Base-by-base conservation (phyloP, 345 rosid species). In the Leavenworthia alabamica region DNA sequence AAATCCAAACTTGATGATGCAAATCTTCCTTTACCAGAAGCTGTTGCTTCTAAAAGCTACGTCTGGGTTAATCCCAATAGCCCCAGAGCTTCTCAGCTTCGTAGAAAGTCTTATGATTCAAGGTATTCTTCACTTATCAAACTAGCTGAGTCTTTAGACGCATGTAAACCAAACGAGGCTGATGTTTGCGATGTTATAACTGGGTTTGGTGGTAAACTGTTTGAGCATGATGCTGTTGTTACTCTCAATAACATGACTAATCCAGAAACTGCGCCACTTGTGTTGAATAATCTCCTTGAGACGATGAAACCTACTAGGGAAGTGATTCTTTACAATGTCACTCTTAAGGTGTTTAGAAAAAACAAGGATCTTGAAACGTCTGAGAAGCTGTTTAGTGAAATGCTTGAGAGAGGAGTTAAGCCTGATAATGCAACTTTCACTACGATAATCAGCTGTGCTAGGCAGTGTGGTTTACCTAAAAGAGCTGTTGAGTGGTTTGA, bases 401-500 rank as follows among this genome's bases (percentile, higher is more conserved):
- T 92, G 98, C 73, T 85, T 46, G 78, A 71, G 57, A 81, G 80
- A 66, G 89, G 85, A 2, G 71, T 90, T 10, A 70, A 71, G 56
- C 96, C 96, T 0, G 96, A 88, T 72, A 84, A 83, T 39, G 75
- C 80, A 7, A 86, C 98, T 5, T 88, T 88, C 67, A 78, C 86
- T 0, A 91, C 96, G 13, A 43, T 91, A 8, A 83, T 88, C 71
- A 78, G 85, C 62, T 88, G 95, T 59, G 86, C 95, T 31, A 84
- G 86, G 77, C 52, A 80, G 62, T 80, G 75, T 71, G 75, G 68
- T 66, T 37, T 74, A 56, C 89, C 93, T 16, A 41, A 50, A 4
- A 83, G 76, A 73, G 93, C 93, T 20, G 82, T 89, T 46, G 94
- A 89, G 45, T 93, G 87, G 99, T 89, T 86, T 36, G 90, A 93